Evolutionary conservation across 768 basidiomycete species (phyloP).

Genomic region (Pleurotus giganteus): DNA sequence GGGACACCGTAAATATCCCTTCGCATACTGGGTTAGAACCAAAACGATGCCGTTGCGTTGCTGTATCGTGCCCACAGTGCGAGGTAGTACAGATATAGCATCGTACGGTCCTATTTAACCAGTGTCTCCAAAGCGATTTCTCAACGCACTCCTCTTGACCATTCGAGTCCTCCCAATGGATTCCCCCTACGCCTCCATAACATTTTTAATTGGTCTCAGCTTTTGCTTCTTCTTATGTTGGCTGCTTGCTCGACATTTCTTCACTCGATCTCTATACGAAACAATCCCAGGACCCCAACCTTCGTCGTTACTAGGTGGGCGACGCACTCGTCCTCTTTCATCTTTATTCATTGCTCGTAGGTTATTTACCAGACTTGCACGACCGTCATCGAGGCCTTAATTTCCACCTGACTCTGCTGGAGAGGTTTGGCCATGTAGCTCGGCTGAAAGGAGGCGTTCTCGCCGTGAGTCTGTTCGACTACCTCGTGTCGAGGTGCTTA

Average conservation of each 20-base stretch:
- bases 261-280: not conserved
- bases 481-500: not conserved
- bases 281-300: not conserved
- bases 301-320: not conserved
- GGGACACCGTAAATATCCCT: too few relatives aligned
- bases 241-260: not conserved
- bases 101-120: too few relatives aligned
- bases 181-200: too few relatives aligned
- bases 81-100: too few relatives aligned
- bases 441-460: not conserved
- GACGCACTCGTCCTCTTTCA: not conserved
- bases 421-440: conserved; percentile 5
- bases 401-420: not conserved
- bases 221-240: not conserved
- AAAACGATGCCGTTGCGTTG: too few relatives aligned
- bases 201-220: too few relatives aligned
- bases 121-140: too few relatives aligned
- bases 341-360: not conserved
- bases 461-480: not conserved
- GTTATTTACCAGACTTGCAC: conserved; percentile 5
- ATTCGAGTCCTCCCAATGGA: too few relatives aligned
- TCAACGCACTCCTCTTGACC: too few relatives aligned
- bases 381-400: not conserved
- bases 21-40: too few relatives aligned
- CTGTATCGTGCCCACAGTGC: too few relatives aligned